phyloP scores from a whole-genome alignment of 345 rosid genomes.

The Hevea brasiliensis region DNA sequence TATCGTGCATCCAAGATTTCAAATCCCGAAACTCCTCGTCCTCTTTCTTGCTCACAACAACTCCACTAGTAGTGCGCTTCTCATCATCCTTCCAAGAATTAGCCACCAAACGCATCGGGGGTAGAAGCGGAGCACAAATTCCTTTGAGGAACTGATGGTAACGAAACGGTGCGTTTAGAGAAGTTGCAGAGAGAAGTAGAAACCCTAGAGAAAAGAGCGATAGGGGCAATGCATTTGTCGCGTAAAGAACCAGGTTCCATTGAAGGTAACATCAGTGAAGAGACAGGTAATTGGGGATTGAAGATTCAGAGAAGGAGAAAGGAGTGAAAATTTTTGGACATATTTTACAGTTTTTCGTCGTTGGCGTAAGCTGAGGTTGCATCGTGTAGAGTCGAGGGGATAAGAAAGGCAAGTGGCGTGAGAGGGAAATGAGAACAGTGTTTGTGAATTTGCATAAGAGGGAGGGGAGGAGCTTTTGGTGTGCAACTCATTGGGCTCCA shows the following conservation, averaged over 20 bases:
- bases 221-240: conserved; percentile 44
- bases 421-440: neutral
- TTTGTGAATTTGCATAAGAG: too few relatives aligned
- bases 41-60: conserved; percentile 46
- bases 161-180: conserved; percentile 30
- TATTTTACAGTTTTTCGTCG: too few relatives aligned
- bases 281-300: neutral
- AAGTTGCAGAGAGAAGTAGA: conserved; percentile 27
- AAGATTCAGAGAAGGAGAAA: neutral
- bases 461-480: too few relatives aligned
- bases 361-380: neutral
- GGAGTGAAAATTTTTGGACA: neutral
- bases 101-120: conserved; percentile 63
- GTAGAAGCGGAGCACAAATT: conserved; percentile 47
- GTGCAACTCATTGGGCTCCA: too few relatives aligned
- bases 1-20: conserved; percentile 90
- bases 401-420: neutral
- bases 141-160: conserved; percentile 27
- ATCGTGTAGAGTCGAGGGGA: neutral
- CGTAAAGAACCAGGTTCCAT: conserved; percentile 15
- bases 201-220: conserved; percentile 18
- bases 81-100: conserved; percentile 52
- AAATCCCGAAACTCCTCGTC: conserved; percentile 57
- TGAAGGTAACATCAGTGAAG: neutral
- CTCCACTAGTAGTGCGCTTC: conserved; percentile 22